Percentiles rank a stretch among this genome's conserved stretches.
phyloP scores from a whole-genome alignment of 768 basidiomycete species.

The Russula compacta region DNA sequence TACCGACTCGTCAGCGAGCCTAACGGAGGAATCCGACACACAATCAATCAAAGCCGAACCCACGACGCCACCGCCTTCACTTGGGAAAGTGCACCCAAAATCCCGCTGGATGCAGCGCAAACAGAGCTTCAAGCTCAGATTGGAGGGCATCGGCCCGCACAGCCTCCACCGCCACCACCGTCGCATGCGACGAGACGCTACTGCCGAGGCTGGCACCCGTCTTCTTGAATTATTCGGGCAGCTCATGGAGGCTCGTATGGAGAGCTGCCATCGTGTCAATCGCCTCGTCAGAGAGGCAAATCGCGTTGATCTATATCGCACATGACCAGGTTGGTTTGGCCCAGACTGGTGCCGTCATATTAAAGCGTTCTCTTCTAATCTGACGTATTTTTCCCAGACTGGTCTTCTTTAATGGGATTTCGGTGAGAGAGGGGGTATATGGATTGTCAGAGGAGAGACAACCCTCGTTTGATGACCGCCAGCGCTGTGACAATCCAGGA shows the following conservation, averaged over 20 bases:
- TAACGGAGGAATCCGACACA: constrained; percentile 18
- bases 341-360: not conserved
- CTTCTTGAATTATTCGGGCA: constrained; percentile 61
- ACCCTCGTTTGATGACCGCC: constrained; percentile 10
- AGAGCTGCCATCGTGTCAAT: constrained; percentile 61
- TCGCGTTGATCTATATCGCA: constrained; percentile 24
- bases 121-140: constrained; percentile 45
- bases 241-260: constrained; percentile 67
- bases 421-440: not conserved
- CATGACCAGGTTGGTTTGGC: constrained; percentile 13
- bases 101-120: constrained; percentile 53
- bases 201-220: constrained; percentile 36
- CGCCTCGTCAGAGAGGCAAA: constrained; percentile 44
- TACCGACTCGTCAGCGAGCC: constrained; percentile 13
- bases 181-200: constrained; percentile 20
- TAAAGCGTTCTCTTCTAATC: not conserved
- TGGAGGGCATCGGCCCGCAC: constrained; percentile 34
- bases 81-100: constrained; percentile 20
- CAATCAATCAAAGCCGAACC: constrained; percentile 29
- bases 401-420: not conserved
- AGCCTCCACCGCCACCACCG: constrained; percentile 26
- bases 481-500: not conserved
- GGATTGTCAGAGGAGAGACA: not conserved
- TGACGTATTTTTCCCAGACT: constrained; percentile 1
- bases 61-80: constrained; percentile 20